Evolutionary conservation across 371 early-diverging fungal species (phyloP), one percentile per base, ranked within the genome.

Genomic region (Syncephalis plumigaleata): DNA sequence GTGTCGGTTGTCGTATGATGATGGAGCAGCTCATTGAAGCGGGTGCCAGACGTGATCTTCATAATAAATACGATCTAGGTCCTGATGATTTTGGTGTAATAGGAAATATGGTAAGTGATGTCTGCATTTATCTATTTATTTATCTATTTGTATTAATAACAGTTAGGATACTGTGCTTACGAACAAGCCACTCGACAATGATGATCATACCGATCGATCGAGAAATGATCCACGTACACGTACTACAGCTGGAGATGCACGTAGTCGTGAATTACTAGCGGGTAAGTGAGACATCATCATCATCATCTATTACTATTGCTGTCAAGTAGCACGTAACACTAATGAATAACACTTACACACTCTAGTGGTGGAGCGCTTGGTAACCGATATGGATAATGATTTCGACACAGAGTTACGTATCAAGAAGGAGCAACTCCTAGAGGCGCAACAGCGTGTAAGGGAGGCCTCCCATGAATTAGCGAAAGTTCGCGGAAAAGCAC

Each of bases 1-100:
- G 85, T 20, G 56, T 81, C 2, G 81, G 85, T 9, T 76, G 77
- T 44, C 52, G 68, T 9, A 58, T 64, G 2, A 50, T 92, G 39
- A 67, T 80, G 1, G 77, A 80, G 26, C 56, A 79, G 50, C 57
- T 95, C 38, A 46, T 84, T 18, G 67, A 80, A 24, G 81, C 75
- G 9, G 94, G 93, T 8, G 95, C 96, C 0, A 74, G 73, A 27
- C 52, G 62, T 1, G 58, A 67, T 1, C 67, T 86, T 15, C 65
- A 65, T 23, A 94, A 97, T 54, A 64, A 68, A 16, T 71, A 72
- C 9, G 93, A 91, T 0, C 52, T 84, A 9, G 62, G 61, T 17
- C 68, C 79, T 15, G 57, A 65, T 17, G 78, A 83, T 49, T 81
- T 73, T 58, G 68, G 69, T 23, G 52, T 66, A 0, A 50, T 22